phyloP scores from a whole-genome alignment of 1,139 yeast genomes.

The Yamadazyma spencermartinsiae region DNA sequence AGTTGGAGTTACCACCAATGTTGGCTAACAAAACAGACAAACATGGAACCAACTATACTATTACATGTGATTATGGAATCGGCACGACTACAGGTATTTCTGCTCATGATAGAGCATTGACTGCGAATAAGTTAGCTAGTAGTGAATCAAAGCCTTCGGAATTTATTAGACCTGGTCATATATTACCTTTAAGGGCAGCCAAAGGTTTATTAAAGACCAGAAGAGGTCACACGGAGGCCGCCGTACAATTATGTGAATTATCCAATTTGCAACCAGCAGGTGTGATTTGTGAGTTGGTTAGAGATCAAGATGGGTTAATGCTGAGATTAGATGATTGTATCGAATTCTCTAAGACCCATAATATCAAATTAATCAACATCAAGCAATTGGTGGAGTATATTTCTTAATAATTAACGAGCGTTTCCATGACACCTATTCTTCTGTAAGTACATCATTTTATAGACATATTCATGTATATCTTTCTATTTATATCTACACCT shows the following conservation, averaged over 20 bases:
- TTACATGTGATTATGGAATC: constrained; percentile 78
- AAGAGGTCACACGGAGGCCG: constrained; percentile 98
- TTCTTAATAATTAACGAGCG: constrained; percentile 8
- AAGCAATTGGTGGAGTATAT: constrained; percentile 69
- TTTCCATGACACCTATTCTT: background rate
- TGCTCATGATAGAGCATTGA: constrained; percentile 89
- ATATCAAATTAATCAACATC: constrained; percentile 76
- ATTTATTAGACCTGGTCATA: constrained; percentile 90
- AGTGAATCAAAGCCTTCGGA: constrained; percentile 56
- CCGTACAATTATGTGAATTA: constrained; percentile 80
- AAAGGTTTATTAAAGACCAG: constrained; percentile 81
- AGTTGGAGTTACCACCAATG: constrained; percentile 80
- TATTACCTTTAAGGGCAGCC: constrained; percentile 88
- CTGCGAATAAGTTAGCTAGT: constrained; percentile 72
- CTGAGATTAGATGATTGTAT: constrained; percentile 89
- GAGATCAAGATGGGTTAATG: constrained; percentile 94
- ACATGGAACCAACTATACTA: constrained; percentile 96
- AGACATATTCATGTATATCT: constrained; percentile 3
- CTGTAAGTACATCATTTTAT: constrained; percentile 2
- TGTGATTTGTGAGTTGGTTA: constrained; percentile 90
- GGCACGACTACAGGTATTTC: constrained; percentile 98
- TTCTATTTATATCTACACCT: background rate
- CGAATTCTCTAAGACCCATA: constrained; percentile 61
- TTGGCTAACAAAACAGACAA: constrained; percentile 66
- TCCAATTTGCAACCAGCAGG: constrained; percentile 85